A percentile compares a stretch with the other conserved stretches of the same genome.
phyloP scores from a whole-genome alignment of 805 yeast species.

The Lipomyces anomalus region DNA sequence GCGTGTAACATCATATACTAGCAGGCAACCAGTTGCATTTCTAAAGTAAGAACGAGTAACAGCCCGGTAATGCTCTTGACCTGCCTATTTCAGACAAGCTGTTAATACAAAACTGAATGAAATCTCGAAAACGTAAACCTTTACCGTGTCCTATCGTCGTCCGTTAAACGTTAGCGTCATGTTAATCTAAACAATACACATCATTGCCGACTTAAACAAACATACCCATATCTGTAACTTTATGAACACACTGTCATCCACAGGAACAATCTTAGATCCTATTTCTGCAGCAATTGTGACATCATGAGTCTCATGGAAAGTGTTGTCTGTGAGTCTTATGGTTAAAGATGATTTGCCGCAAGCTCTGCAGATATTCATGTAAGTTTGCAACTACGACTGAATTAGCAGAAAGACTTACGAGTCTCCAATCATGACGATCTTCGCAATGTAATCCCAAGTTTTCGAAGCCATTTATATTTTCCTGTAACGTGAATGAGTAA shows the following conservation, averaged over 20 bases:
- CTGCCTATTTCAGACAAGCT: slow-evolving; percentile 28
- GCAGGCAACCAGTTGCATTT: slow-evolving; percentile 35
- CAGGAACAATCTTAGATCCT: slow-evolving; percentile 34
- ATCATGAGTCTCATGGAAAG: slow-evolving; percentile 33
- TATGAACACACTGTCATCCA: slow-evolving; percentile 30
- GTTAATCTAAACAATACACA: slow-evolving; percentile 16
- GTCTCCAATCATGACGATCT: slow-evolving; percentile 36
- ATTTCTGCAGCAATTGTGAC: slow-evolving; percentile 37
- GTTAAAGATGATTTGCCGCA: slow-evolving; percentile 37
- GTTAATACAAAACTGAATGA: slow-evolving; percentile 3
- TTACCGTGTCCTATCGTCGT: background rate
- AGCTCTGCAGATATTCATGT: slow-evolving; percentile 24
- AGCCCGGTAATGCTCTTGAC: slow-evolving; percentile 36
- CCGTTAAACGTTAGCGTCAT: background rate
- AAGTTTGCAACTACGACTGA: background rate
- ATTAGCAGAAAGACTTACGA: slow-evolving; percentile 27
- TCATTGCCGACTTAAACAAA: slow-evolving; percentile 2
- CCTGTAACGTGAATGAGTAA: no score
- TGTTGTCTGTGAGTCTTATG: slow-evolving; percentile 33
- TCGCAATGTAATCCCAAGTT: slow-evolving; percentile 34
- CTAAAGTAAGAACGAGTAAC: slow-evolving; percentile 36
- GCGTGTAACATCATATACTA: slow-evolving; percentile 36
- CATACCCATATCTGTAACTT: slow-evolving; percentile 36
- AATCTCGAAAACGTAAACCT: background rate
- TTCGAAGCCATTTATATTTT: slow-evolving; percentile 18